Evolutionary conservation across 495 filamentous ascomycete genomes (phyloP), one percentile per base, ranked within the genome.

Genomic region (Tuber melanosporum): DNA sequence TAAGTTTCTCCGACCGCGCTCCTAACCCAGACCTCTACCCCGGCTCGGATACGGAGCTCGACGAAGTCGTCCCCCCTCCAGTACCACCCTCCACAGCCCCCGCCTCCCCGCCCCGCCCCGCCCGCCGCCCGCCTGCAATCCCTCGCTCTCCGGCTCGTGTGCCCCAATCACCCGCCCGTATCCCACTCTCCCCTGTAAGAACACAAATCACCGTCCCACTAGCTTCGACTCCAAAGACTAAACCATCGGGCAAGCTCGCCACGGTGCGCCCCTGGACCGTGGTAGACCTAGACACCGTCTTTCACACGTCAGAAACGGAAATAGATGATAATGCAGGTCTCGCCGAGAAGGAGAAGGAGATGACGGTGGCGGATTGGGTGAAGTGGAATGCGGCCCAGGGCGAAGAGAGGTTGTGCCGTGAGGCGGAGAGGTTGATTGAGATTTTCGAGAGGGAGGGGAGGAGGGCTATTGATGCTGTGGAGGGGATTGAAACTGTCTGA

Each of bases 351-450:
- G 95, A 98, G 86, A 93, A 91, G 86, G 88, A 88, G 57, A 94
- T 99, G 93, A 93, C 90, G 0, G 93, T 98, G 3, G 92, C 96
- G 83, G 91, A 97, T 84, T 99, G 95, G 95, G 91, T 99, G 70
- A 85, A 88, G 73, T 89, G 88, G 85, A 95, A 94, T 82, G 94
- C 95, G 7, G 88, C 88, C 79, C 86, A 89, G 78, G 93, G 91
- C 1, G 94, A 97, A 85, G 89, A 92, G 82, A 90, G 89, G 82
- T 84, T 98, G 74, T 91, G 90, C 80, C 83, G 85, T 46, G 92
- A 95, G 84, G 97, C 93, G 83, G 94, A 98, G 86, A 84, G 89
- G 52, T 86, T 96, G 80, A 91, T 98, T 41, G 86, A 87, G 45
- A 85, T 88, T 36, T 97, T 98, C 85, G 94, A 98, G 85, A 89